These are phyloP conservation scores for Fusarium napiforme DNA, from an alignment of 2,329 filamentous ascomycete genomes.

Conservation along the genomic window DNA sequence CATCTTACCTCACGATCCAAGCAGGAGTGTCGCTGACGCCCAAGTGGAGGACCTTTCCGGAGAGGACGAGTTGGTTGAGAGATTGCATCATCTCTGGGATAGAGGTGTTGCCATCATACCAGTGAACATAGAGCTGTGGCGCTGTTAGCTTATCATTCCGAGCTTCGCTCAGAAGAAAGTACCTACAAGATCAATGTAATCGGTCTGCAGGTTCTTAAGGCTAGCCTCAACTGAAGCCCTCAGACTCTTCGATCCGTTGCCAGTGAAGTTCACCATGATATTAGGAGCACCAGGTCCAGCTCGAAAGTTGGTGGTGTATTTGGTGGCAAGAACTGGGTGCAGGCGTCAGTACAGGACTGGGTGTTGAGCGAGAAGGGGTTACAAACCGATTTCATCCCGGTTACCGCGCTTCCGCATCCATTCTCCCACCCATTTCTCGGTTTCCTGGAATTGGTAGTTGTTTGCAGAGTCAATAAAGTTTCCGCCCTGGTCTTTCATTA, in stretches of 20 bases:
- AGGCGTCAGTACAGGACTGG: neutral
- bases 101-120: conserved; percentile 76
- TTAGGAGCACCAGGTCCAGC: conserved; percentile 53
- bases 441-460: conserved; percentile 73
- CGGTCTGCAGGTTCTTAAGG: conserved; percentile 70
- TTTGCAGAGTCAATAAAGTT: conserved; percentile 81
- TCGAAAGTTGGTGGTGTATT: conserved; percentile 71
- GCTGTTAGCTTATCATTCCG: neutral
- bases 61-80: conserved; percentile 67
- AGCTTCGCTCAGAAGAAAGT: neutral
- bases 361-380: neutral
- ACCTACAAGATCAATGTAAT: conserved; percentile 73
- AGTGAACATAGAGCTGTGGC: conserved; percentile 67
- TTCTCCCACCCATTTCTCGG: conserved; percentile 74
- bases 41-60: conserved; percentile 73
- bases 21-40: conserved; percentile 76
- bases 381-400: conserved; percentile 70
- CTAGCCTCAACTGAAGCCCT: conserved; percentile 65
- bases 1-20: conserved; percentile 67
- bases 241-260: conserved; percentile 72
- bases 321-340: conserved; percentile 72
- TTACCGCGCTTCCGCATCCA: conserved; percentile 75
- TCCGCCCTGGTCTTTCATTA: conserved; percentile 54
- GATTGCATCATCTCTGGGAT: conserved; percentile 76
- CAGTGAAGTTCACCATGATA: conserved; percentile 63